A percentile compares a stretch with the other conserved stretches of the same genome.
Conservation (phyloP, 345 rosid species). For the Mercurialis annua region DNA sequence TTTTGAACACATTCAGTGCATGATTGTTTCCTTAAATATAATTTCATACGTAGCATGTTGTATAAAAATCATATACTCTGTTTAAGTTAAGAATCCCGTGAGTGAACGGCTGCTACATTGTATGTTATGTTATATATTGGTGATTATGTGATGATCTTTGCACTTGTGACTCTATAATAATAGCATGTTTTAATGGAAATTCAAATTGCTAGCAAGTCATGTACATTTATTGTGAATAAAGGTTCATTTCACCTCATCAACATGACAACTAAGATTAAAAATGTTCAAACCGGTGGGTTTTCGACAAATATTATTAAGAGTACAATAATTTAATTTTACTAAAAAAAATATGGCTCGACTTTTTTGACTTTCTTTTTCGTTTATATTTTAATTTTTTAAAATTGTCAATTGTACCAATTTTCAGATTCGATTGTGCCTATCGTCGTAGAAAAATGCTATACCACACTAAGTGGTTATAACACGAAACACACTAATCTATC, state of each 20-base stretch:
- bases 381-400: background rate
- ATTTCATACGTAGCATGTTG: background rate
- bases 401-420: background rate
- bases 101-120: background rate
- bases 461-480: too few relatives aligned
- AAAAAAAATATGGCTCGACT: too few relatives aligned
- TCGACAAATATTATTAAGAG: too few relatives aligned
- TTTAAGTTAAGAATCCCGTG: background rate
- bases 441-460: too few relatives aligned
- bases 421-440: too few relatives aligned
- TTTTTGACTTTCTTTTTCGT: too few relatives aligned
- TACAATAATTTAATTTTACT: too few relatives aligned
- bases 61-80: too few relatives aligned
- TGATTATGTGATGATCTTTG: constrained; percentile 3
- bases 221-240: background rate
- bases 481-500: too few relatives aligned
- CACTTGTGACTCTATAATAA: background rate
- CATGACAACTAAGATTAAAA: too few relatives aligned
- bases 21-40: background rate
- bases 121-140: background rate
- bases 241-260: too few relatives aligned
- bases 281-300: too few relatives aligned
- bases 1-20: background rate
- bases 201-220: background rate
- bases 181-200: background rate